Base-by-base conservation (phyloP, 805 yeast genomes). In the Ogataea ramenticola region DNA sequence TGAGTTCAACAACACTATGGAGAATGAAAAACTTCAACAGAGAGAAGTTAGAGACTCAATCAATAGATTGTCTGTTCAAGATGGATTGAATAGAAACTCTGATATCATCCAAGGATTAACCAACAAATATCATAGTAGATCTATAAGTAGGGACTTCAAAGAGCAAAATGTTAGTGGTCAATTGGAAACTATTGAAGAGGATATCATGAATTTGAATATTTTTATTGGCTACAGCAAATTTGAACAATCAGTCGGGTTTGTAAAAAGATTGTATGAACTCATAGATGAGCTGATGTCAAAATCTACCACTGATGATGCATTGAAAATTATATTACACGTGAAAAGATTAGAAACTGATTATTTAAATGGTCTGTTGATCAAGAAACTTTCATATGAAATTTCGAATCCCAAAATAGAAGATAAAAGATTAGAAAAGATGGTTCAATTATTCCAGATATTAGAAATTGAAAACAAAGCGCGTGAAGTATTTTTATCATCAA, bases 41-140 rank as follows among this genome's bases (percentile, higher is more conserved):
- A 64, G 64, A 43, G 70, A 65, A 43, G 44, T 74, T 22, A 62
- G 71, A 43, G 73, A 72, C 42, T 72, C 79, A 0, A 61, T 73
- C 50, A 65, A 65, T 36, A 58, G 70, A 37, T 41, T 74, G n/a
- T 55, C 74, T 3, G 54, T 52, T 24, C 52, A 48, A 22, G 54
- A 48, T 20, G 40, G 55, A 14, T 22, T 54, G 27, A 50, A 53
- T 35, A 45, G 52, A 66, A 49, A 65, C 57, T 45, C 64, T 55
- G 68, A 68, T 36, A 60, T 74, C 4, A 56, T 81, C 35, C 83
- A 81, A 49, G 83, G 74, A 50, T 61, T 82, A 22, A 74, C 82
- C 2, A 71, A 80, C 6, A 68, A 82, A 27, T 46, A 46, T 3
- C 89, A 80, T 57, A 72, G 80, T 16, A 61, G 84, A 44, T 70